Conservation (phyloP, 164 flowering plant genomes). For the Liquidambar formosana region DNA sequence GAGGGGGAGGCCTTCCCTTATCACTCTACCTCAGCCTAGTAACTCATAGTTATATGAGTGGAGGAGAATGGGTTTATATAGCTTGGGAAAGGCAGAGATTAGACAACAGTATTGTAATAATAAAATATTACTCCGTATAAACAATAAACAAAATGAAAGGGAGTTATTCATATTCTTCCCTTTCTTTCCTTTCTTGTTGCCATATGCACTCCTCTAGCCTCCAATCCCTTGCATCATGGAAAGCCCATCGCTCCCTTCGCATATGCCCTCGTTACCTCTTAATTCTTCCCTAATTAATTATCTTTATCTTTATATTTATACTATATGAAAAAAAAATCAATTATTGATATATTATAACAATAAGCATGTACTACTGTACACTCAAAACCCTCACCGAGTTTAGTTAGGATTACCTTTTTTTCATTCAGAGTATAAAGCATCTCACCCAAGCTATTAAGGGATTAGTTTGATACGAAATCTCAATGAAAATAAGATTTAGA, state of each 20-base stretch:
- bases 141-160: slow-evolving; percentile 3
- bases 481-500: too few species aligned
- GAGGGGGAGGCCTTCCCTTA: neutral
- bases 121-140: neutral
- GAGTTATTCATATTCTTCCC: slow-evolving; percentile 24
- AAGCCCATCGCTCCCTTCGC: slow-evolving; percentile 21
- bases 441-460: too few species aligned
- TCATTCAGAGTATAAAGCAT: too few species aligned
- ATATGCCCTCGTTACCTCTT: slow-evolving; percentile 11
- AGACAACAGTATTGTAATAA: neutral
- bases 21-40: slow-evolving; percentile 6
- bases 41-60: slow-evolving; percentile 15
- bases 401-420: too few species aligned
- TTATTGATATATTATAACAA: too few species aligned
- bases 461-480: too few species aligned
- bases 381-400: too few species aligned
- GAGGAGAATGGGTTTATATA: slow-evolving; percentile 25
- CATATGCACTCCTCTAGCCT: slow-evolving; percentile 6
- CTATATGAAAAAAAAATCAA: too few species aligned
- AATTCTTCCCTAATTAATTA: too few species aligned
- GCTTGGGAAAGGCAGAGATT: slow-evolving; percentile 9
- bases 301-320: too few species aligned
- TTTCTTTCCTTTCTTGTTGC: neutral
- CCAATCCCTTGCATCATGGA: slow-evolving; percentile 23
- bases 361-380: too few species aligned